Percentiles rank a stretch among this genome's conserved stretches.
phyloP scores from a whole-genome alignment of 208 protist genomes.

The Blastocrithidia nonstop region DNA sequence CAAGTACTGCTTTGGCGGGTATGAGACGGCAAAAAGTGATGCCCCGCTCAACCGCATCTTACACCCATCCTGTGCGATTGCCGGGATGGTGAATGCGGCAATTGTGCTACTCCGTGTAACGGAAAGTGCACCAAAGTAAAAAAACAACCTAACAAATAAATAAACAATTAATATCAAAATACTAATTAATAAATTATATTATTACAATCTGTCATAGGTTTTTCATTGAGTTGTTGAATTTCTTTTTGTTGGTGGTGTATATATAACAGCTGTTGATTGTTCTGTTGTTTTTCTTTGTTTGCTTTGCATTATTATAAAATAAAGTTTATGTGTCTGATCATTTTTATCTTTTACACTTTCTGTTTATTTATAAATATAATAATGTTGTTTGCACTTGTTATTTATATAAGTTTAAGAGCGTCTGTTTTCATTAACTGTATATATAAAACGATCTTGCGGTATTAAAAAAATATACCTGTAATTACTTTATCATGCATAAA shows the following conservation, averaged over 20 bases:
- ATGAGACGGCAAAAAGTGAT: slow-evolving; percentile 37
- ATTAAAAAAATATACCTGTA: neutral
- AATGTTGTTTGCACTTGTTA: slow-evolving; percentile 6
- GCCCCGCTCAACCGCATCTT: slow-evolving; percentile 36
- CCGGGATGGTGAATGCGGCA: slow-evolving; percentile 45
- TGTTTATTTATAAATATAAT: neutral
- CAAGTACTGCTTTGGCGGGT: slow-evolving; percentile 68
- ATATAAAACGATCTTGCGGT: too few species aligned
- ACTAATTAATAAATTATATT: slow-evolving; percentile 7
- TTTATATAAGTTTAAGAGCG: neutral
- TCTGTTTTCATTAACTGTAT: too few species aligned
- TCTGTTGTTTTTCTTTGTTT: too few species aligned
- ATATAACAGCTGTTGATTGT: too few species aligned
- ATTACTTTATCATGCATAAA: neutral
- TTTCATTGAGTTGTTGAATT: slow-evolving; percentile 3
- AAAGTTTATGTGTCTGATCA: too few species aligned
- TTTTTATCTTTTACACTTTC: neutral
- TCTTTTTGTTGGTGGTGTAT: neutral
- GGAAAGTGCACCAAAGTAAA: slow-evolving; percentile 37
- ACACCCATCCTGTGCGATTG: slow-evolving; percentile 33
- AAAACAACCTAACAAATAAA: slow-evolving; percentile 7
- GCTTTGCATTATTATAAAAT: too few species aligned
- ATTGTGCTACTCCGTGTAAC: slow-evolving; percentile 54
- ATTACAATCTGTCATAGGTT: slow-evolving; percentile 2
- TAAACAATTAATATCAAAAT: neutral